Conservation (phyloP, 2,329 filamentous ascomycete genomes). For the Penicillium sp. region DNA sequence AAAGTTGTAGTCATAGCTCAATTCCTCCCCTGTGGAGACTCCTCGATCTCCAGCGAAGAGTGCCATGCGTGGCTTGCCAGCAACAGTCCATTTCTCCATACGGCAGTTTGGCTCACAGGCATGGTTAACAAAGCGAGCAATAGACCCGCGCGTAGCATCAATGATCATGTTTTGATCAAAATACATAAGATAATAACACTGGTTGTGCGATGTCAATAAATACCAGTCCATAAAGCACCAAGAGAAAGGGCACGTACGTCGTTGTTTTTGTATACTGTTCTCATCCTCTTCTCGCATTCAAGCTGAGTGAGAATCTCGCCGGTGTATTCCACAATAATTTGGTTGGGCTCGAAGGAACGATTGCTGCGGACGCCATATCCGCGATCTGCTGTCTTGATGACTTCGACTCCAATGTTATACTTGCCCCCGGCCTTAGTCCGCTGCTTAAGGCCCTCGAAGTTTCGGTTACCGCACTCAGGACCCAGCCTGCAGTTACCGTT, state of each 20-base stretch:
- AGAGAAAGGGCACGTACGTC: constrained; percentile 51
- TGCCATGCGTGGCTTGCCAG: constrained; percentile 88
- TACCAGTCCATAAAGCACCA: neutral
- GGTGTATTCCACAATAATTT: constrained; percentile 97
- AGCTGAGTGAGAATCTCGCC: constrained; percentile 94
- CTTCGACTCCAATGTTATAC: constrained; percentile 87
- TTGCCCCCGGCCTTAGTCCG: constrained; percentile 70
- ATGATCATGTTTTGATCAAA: constrained; percentile 99
- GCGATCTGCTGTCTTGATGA: constrained; percentile 78
- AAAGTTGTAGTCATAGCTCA: constrained; percentile 86
- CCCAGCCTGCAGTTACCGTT: constrained; percentile 76
- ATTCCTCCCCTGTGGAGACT: constrained; percentile 88
- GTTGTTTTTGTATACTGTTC: constrained; percentile 84
- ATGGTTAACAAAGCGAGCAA: constrained; percentile 96
- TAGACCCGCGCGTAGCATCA: constrained; percentile 88
- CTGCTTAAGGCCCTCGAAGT: constrained; percentile 69
- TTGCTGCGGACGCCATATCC: constrained; percentile 89
- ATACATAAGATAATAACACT: constrained; percentile 98
- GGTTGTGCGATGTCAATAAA: constrained; percentile 12
- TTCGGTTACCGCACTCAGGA: constrained; percentile 73
- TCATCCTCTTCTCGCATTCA: constrained; percentile 90
- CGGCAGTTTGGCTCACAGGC: constrained; percentile 92
- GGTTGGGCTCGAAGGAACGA: constrained; percentile 73
- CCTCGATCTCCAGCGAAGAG: constrained; percentile 83
- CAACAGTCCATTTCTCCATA: constrained; percentile 97